Evolutionary conservation across 192 early-diverging fungal genomes (phyloP).

Genomic region (Funneliformis geosporum): DNA sequence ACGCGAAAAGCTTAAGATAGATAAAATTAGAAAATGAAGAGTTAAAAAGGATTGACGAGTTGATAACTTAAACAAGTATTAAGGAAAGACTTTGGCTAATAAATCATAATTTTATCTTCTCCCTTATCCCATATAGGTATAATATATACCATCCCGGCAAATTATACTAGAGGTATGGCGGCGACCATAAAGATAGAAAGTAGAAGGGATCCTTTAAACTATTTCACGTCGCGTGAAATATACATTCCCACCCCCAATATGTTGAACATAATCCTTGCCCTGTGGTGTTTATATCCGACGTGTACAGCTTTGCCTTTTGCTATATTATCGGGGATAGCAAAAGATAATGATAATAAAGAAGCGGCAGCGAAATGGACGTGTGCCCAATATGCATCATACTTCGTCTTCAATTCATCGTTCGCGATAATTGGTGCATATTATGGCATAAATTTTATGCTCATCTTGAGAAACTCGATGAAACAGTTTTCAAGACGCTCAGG

Average conservation of each 20-base stretch:
- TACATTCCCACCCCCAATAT: not conserved
- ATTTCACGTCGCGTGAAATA: not conserved
- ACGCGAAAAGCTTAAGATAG: too few relatives aligned
- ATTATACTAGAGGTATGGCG: not conserved
- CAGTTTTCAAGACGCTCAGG: not conserved
- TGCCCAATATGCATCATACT: conserved; percentile 13
- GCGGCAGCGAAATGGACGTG: not conserved
- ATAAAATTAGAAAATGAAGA: too few relatives aligned
- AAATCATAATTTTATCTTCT: not conserved
- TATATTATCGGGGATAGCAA: conserved; percentile 9
- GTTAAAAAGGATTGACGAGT: not conserved
- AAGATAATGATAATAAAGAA: not conserved
- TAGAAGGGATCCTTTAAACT: not conserved
- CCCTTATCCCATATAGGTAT: conserved; percentile 13
- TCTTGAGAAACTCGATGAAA: conserved; percentile 12
- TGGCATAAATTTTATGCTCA: conserved; percentile 23
- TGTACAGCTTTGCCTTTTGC: conserved; percentile 13
- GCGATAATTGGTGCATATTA: not conserved
- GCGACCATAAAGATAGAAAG: not conserved
- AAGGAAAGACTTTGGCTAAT: not conserved
- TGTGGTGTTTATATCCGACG: conserved; percentile 21
- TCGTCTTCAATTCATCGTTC: not conserved
- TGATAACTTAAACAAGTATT: not conserved
- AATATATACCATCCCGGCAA: conserved; percentile 30
- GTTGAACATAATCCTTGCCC: not conserved